A percentile compares a stretch with the other conserved stretches of the same genome.
phyloP scores from a whole-genome alignment of 2,329 filamentous ascomycete species.

The Teratosphaeria viscida region DNA sequence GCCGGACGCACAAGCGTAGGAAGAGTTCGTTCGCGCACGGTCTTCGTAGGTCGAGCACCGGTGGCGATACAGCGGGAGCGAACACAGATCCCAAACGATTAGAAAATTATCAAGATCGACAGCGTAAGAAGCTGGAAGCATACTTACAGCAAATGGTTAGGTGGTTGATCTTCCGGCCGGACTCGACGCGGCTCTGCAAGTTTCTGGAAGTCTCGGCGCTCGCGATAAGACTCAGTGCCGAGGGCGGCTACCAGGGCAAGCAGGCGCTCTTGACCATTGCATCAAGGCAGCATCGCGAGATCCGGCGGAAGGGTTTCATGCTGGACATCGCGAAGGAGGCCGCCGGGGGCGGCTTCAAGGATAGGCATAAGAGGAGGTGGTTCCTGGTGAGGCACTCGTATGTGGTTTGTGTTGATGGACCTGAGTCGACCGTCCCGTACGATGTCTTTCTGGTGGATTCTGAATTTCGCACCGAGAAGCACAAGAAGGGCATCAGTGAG shows the following conservation, averaged over 20 bases:
- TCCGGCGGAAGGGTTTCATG: constrained; percentile 16
- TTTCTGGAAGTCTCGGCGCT: constrained; percentile 92
- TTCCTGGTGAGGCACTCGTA: constrained; percentile 97
- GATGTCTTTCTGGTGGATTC: constrained; percentile 96
- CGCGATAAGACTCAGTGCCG: constrained; percentile 83
- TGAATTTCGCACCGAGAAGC: constrained; percentile 71
- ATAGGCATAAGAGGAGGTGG: constrained; percentile 86
- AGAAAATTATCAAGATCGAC: constrained; percentile 63
- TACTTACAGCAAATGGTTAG: constrained; percentile 91
- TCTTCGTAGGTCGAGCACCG: constrained; percentile 48
- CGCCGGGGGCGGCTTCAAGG: constrained; percentile 43
- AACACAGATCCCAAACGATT: constrained; percentile 25
- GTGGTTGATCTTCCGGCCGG: constrained; percentile 91
- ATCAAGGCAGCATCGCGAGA: constrained; percentile 55
- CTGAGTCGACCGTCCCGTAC: constrained; percentile 97
- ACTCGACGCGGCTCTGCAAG: constrained; percentile 90
- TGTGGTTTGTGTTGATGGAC: constrained; percentile 94
- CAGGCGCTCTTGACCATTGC: constrained; percentile 91
- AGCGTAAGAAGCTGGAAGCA: constrained; percentile 74
- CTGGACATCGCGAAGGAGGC: constrained; percentile 1
- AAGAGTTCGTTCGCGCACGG: constrained; percentile 47
- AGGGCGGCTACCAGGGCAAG: constrained; percentile 95
- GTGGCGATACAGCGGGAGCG: constrained; percentile 26
- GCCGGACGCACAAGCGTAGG: constrained; percentile 30
- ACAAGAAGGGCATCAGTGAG: constrained; percentile 42